Conservation (phyloP, 345 rosid genomes). For the Eucalyptus coolabah region DNA sequence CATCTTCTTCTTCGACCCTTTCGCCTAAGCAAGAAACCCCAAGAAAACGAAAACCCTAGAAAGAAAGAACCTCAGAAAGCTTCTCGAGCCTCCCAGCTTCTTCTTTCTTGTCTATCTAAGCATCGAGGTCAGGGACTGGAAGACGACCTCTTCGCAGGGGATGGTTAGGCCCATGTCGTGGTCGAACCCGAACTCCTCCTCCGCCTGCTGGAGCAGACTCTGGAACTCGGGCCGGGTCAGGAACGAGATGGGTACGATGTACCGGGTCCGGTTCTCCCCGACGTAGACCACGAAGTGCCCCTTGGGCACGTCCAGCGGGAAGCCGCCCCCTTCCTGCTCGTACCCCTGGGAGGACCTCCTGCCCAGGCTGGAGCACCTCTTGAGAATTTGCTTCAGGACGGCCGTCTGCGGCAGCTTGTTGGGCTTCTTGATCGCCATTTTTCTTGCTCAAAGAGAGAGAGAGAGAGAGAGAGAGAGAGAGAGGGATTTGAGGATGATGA, state of each 20-base stretch:
- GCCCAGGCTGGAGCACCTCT: slow-evolving; percentile 36
- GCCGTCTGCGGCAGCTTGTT: slow-evolving; percentile 21
- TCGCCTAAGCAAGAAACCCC: not conserved
- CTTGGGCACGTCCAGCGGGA: slow-evolving; percentile 30
- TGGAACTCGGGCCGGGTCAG: slow-evolving; percentile 31
- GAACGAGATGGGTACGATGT: slow-evolving; percentile 26
- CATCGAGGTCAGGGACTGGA: slow-evolving; percentile 24
- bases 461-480: not conserved
- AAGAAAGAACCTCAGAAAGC: not conserved
- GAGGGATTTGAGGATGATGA: not conserved
- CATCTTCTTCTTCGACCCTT: not conserved
- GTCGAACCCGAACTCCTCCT: slow-evolving; percentile 42
- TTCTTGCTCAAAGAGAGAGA: not conserved
- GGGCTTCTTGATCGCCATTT: slow-evolving; percentile 13
- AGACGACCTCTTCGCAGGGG: slow-evolving; percentile 38
- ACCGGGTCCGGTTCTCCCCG: slow-evolving; percentile 28
- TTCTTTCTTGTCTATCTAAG: not conserved
- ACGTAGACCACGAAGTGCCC: slow-evolving; percentile 42
- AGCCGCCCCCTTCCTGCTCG: not conserved
- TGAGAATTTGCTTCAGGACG: slow-evolving; percentile 26
- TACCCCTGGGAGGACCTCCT: slow-evolving; percentile 2
- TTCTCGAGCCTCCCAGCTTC: not conserved
- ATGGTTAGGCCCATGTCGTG: slow-evolving; percentile 46
- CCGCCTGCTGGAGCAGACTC: slow-evolving; percentile 24
- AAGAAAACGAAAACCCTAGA: not conserved